These are phyloP conservation scores for Bipolaris sorokiniana DNA, from an alignment of 2,329 filamentous ascomycete species.

Conservation along the genomic window DNA sequence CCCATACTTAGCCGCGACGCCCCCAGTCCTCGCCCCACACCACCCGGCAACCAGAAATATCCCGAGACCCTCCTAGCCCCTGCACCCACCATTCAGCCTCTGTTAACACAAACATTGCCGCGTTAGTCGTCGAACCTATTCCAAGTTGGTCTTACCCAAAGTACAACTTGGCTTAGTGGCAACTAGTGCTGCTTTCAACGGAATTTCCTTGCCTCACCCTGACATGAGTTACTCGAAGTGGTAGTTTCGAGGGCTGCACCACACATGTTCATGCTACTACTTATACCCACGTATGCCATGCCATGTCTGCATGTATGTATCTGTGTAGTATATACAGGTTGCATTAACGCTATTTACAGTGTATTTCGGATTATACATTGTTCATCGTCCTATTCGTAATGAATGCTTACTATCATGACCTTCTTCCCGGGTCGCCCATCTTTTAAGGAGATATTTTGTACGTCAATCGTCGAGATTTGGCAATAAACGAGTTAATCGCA, in stretches of 20 bases:
- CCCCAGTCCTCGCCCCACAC: background rate
- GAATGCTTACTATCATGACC: background rate
- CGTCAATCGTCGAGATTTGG: constrained; percentile 16
- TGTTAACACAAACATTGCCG: too few species aligned
- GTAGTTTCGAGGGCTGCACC: background rate
- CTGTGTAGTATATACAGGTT: background rate
- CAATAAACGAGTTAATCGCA: constrained; percentile 17
- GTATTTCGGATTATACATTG: background rate
- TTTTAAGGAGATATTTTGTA: constrained; percentile 21
- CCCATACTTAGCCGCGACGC: background rate
- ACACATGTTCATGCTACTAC: background rate
- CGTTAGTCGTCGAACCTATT: background rate
- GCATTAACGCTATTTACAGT: background rate
- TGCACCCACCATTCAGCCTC: too few species aligned
- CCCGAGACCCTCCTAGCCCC: background rate
- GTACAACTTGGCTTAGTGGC: background rate
- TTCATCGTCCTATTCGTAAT: background rate
- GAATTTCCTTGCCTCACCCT: background rate
- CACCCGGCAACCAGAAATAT: background rate
- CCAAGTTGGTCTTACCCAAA: background rate
- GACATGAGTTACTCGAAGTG: background rate
- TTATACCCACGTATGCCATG: background rate
- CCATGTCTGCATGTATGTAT: too few species aligned
- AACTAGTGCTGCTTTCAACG: constrained; percentile 5
- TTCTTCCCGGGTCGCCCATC: background rate